A percentile compares a stretch with the other conserved stretches of the same genome.
Evolutionary conservation across 2,329 filamentous ascomycete genomes (phyloP).

Genomic region (Fusarium sp.): DNA sequence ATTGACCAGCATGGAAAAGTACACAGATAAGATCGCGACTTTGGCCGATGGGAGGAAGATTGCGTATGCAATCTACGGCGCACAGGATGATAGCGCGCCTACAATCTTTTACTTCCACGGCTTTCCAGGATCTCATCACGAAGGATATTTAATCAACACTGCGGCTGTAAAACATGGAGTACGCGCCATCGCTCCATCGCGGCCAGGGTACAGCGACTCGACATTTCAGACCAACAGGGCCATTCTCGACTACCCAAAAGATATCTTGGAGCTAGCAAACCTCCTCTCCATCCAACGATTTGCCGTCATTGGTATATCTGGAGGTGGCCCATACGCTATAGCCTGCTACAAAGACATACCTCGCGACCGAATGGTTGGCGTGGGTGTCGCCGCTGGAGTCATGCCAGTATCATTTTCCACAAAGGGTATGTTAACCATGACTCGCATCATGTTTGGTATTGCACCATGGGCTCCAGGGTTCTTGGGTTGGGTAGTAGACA

Average conservation of each 20-base stretch:
- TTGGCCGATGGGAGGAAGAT: slow-evolving; percentile 21
- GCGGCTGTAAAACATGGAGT: slow-evolving; percentile 1
- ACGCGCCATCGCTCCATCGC: slow-evolving; percentile 17
- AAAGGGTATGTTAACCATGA: slow-evolving; percentile 18
- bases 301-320: slow-evolving; percentile 15
- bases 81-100: slow-evolving; percentile 3
- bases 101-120: slow-evolving; percentile 28
- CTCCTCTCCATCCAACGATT: not conserved
- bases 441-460: slow-evolving; percentile 14
- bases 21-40: slow-evolving; percentile 1
- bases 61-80: slow-evolving; percentile 24
- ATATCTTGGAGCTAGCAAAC: slow-evolving; percentile 5
- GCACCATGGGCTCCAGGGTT: slow-evolving; percentile 11
- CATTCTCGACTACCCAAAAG: slow-evolving; percentile 14
- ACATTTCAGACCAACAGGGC: slow-evolving; percentile 21
- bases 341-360: slow-evolving; percentile 21
- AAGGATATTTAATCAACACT: slow-evolving; percentile 6
- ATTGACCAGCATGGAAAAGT: slow-evolving; percentile 7
- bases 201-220: slow-evolving; percentile 21
- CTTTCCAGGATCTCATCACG: slow-evolving; percentile 29
- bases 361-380: not conserved
- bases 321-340: slow-evolving; percentile 26
- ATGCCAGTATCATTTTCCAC: slow-evolving; percentile 28
- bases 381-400: slow-evolving; percentile 12
- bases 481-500: slow-evolving; percentile 16